A percentile compares a stretch with the other conserved stretches of the same genome.
These are phyloP conservation scores for Basidiobolus meristosporus DNA, from an alignment of 371 early-diverging fungal genomes.

Conservation along the genomic window DNA sequence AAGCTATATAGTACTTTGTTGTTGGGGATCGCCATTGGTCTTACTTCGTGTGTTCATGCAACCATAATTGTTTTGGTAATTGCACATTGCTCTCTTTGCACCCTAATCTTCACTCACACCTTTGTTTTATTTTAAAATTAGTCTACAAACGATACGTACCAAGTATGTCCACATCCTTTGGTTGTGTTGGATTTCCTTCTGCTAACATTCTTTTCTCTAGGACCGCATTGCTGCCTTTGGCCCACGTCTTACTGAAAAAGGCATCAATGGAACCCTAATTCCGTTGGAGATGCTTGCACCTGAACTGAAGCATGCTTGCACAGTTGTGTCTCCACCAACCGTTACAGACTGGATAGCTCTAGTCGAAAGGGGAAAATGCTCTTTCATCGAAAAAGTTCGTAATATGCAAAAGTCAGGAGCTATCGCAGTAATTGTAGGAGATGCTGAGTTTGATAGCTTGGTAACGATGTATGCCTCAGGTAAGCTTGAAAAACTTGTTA, in stretches of 20 bases:
- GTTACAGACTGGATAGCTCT: conserved; percentile 54
- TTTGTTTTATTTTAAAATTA: no score
- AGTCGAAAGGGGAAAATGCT: conserved; percentile 64
- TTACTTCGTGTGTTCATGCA: no score
- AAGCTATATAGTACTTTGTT: no score
- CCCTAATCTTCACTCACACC: no score
- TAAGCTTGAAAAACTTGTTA: conserved; percentile 11
- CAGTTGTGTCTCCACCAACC: conserved; percentile 7
- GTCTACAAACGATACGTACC: no score
- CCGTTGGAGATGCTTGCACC: not conserved
- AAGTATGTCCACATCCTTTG: no score
- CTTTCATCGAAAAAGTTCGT: conserved; percentile 72
- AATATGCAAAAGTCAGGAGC: conserved; percentile 77
- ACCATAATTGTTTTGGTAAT: no score
- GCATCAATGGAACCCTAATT: conserved; percentile 6
- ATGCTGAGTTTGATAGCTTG: conserved; percentile 44
- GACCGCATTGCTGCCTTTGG: conserved; percentile 43
- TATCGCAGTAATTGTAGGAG: conserved; percentile 75
- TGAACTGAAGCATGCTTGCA: conserved; percentile 1
- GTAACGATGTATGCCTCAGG: conserved; percentile 81
- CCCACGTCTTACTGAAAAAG: conserved; percentile 29
- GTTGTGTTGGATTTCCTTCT: no score
- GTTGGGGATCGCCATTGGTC: no score
- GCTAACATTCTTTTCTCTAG: no score
- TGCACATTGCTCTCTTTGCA: no score